phyloP scores from a whole-genome alignment of 2,329 filamentous ascomycete genomes.

The Penicillium fuscoglaucum region DNA sequence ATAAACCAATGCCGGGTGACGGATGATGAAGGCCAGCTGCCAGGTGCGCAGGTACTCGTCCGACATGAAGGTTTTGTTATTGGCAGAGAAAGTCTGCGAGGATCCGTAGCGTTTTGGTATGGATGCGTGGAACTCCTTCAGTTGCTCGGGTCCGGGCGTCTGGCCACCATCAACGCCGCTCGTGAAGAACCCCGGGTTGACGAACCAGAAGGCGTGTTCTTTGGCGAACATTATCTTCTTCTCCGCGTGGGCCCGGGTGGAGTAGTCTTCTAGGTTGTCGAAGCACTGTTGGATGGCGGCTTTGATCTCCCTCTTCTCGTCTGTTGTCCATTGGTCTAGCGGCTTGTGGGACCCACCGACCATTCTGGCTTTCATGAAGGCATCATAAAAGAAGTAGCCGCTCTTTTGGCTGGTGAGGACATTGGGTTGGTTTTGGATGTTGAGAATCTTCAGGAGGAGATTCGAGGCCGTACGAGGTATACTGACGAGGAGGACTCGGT shows the following conservation, averaged over 20 bases:
- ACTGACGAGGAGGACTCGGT: constrained; percentile 12
- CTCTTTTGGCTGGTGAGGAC: constrained; percentile 4
- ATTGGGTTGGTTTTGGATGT: constrained; percentile 15
- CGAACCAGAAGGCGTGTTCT: constrained; percentile 36
- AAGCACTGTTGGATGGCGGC: constrained; percentile 28
- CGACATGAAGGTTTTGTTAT: constrained; percentile 37
- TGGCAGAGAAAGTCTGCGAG: constrained; percentile 24
- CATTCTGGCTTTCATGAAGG: not conserved
- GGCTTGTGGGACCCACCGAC: constrained; percentile 13
- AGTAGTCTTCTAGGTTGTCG: constrained; percentile 25
- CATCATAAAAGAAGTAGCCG: constrained; percentile 20
- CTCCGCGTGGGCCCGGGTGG: constrained; percentile 21
- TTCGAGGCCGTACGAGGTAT: constrained; percentile 19
- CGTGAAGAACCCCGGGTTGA: constrained; percentile 22
- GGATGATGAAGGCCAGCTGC: constrained; percentile 37
- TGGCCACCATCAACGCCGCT: constrained; percentile 5
- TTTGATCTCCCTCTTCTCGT: constrained; percentile 24
- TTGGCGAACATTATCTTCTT: constrained; percentile 37
- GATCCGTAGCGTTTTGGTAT: constrained; percentile 14
- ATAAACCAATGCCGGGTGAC: constrained; percentile 42
- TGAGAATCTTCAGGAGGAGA: constrained; percentile 17
- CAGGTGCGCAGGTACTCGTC: constrained; percentile 36
- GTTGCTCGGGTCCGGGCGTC: not conserved
- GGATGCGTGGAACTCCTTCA: constrained; percentile 15
- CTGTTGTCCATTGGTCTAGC: constrained; percentile 28